phyloP scores from a whole-genome alignment of 2,329 filamentous ascomycete genomes.

The Cadophora gregata region DNA sequence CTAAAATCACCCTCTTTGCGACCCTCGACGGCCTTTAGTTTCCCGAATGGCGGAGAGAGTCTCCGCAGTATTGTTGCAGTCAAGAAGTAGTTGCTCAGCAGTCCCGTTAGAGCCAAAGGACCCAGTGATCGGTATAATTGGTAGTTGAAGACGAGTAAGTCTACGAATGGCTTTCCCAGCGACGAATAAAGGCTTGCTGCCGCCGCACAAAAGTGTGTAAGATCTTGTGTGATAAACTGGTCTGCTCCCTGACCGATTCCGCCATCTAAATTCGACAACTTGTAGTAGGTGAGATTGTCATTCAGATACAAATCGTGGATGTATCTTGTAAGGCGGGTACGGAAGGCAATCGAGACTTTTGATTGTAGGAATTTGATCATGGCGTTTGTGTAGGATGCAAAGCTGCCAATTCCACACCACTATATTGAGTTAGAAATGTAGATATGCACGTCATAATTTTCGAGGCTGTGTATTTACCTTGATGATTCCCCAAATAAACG shows the following conservation, averaged over 20 bases:
- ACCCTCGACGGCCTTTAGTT: slow-evolving; percentile 94
- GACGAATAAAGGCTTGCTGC: slow-evolving; percentile 95
- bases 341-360: slow-evolving; percentile 97
- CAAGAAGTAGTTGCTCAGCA: slow-evolving; percentile 91
- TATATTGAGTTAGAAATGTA: slow-evolving; percentile 41
- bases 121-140: slow-evolving; percentile 93
- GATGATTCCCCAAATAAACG: slow-evolving; percentile 84
- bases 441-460: background rate
- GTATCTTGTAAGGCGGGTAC: slow-evolving; percentile 91
- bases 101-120: slow-evolving; percentile 82
- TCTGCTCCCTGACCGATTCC: slow-evolving; percentile 91
- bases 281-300: slow-evolving; percentile 95
- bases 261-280: slow-evolving; percentile 89
- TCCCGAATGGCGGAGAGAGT: slow-evolving; percentile 93
- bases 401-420: slow-evolving; percentile 92
- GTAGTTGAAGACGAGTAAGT: slow-evolving; percentile 97
- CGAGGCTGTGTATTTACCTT: slow-evolving; percentile 59
- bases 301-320: slow-evolving; percentile 98
- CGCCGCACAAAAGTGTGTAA: slow-evolving; percentile 92
- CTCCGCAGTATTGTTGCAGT: slow-evolving; percentile 89
- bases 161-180: slow-evolving; percentile 96
- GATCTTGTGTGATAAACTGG: slow-evolving; percentile 96
- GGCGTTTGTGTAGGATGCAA: slow-evolving; percentile 96
- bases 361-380: slow-evolving; percentile 99
- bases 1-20: slow-evolving; percentile 95